Percentiles rank a stretch among this genome's conserved stretches.
These are phyloP conservation scores for Ceratocystis destructans DNA, from an alignment of 2,329 filamentous ascomycete genomes.

Conservation along the genomic window DNA sequence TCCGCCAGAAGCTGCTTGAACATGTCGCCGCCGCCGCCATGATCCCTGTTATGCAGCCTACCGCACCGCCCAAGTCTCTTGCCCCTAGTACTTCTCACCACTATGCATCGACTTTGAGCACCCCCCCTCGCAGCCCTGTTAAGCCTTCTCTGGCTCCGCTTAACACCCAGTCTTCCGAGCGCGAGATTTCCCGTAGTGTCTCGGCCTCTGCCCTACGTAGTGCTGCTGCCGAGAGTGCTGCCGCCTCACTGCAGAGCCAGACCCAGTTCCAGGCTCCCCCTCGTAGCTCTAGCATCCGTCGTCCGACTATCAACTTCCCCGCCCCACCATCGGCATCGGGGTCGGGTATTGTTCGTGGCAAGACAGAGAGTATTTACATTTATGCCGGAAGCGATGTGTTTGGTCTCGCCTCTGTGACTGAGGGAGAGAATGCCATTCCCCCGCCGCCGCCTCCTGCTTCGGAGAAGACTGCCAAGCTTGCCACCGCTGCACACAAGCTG, in stretches of 20 bases:
- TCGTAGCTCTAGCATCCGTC: constrained; percentile 23
- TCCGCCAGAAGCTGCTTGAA: constrained; percentile 68
- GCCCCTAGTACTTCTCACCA: constrained; percentile 26
- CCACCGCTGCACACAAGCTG: constrained; percentile 14
- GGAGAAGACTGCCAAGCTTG: constrained; percentile 20
- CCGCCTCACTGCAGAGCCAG: neutral
- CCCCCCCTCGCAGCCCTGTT: constrained; percentile 46
- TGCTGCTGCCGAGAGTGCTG: constrained; percentile 26
- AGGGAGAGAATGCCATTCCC: constrained; percentile 24
- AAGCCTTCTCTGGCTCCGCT: constrained; percentile 29
- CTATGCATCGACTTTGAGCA: constrained; percentile 35
- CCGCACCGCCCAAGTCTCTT: constrained; percentile 21
- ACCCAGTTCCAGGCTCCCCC: constrained; percentile 22
- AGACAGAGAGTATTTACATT: constrained; percentile 52
- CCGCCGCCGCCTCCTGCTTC: constrained; percentile 23
- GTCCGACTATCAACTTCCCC: constrained; percentile 21
- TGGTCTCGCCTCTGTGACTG: constrained; percentile 51
- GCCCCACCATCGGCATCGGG: neutral
- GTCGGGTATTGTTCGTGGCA: constrained; percentile 25
- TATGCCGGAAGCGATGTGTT: constrained; percentile 57
- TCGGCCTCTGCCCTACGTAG: constrained; percentile 41
- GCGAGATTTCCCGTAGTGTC: constrained; percentile 28
- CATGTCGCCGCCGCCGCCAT: constrained; percentile 61
- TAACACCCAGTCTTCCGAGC: constrained; percentile 21
- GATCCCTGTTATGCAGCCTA: constrained; percentile 28